Percentiles rank a stretch among this genome's conserved stretches.
phyloP scores from a whole-genome alignment of 2,329 filamentous ascomycete genomes.

The Pseudogymnoascus sp. region DNA sequence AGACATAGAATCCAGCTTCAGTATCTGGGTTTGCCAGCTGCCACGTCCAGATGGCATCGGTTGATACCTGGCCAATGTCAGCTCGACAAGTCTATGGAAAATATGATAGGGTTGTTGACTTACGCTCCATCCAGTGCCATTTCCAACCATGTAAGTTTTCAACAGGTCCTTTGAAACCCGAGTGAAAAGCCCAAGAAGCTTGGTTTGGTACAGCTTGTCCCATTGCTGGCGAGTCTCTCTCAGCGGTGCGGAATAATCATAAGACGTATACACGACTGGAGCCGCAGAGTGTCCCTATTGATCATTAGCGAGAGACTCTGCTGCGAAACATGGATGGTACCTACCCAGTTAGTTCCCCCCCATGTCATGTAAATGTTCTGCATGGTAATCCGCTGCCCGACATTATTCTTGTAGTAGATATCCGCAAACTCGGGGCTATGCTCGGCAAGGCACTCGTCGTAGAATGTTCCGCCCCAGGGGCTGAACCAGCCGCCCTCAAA shows the following conservation, averaged over 20 bases:
- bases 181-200: conserved; percentile 45
- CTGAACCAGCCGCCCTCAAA: conserved; percentile 46
- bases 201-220: conserved; percentile 45
- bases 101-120: not conserved
- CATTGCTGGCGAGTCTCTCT: conserved; percentile 45
- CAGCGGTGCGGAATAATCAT: conserved; percentile 40
- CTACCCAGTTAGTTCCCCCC: conserved; percentile 48
- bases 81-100: not conserved
- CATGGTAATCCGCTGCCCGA: conserved; percentile 40
- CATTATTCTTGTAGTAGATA: conserved; percentile 48
- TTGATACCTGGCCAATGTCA: conserved; percentile 23
- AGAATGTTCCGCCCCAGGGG: conserved; percentile 44
- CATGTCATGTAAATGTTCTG: conserved; percentile 44
- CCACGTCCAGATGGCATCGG: conserved; percentile 39
- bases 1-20: conserved; percentile 40
- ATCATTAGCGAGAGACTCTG: conserved; percentile 5
- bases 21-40: conserved; percentile 42
- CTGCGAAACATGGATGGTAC: not conserved
- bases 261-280: conserved; percentile 40
- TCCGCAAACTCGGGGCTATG: conserved; percentile 41
- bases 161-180: conserved; percentile 41
- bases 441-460: conserved; percentile 39
- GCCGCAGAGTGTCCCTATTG: conserved; percentile 27
- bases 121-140: conserved; percentile 41
- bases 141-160: conserved; percentile 45